phyloP scores from a whole-genome alignment of 805 yeast species.

The Myxozyma nipponensis region DNA sequence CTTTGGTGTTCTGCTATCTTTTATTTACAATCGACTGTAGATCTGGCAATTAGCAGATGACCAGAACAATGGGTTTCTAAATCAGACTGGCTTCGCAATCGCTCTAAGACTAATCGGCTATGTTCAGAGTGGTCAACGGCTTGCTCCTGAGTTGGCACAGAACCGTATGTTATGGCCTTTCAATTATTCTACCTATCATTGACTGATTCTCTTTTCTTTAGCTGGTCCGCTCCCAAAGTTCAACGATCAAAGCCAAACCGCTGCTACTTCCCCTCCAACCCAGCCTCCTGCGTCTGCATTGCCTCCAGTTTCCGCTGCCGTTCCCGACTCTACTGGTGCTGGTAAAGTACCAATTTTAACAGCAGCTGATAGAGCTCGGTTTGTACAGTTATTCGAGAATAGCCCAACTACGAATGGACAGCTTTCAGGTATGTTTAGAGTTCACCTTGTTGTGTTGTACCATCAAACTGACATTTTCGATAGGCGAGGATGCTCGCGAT shows the following conservation, averaged over 20 bases:
- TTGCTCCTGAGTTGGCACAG: constrained; percentile 52
- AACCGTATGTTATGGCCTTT: constrained; percentile 28
- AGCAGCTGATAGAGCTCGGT: constrained; percentile 38
- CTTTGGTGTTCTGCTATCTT: neutral
- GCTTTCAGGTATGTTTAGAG: constrained; percentile 9
- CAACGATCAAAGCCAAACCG: constrained; percentile 37
- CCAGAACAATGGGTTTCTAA: constrained; percentile 79
- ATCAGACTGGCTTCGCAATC: constrained; percentile 71
- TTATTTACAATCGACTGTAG: constrained; percentile 11
- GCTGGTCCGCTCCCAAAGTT: constrained; percentile 68
- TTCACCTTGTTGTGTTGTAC: neutral
- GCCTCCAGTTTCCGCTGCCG: neutral
- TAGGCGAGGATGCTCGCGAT: constrained; percentile 67
- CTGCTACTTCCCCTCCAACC: too few species aligned
- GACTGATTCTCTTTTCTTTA: constrained; percentile 20
- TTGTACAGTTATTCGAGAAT: constrained; percentile 30
- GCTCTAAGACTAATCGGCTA: constrained; percentile 90
- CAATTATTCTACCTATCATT: neutral
- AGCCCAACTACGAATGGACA: constrained; percentile 9
- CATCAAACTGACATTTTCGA: neutral
- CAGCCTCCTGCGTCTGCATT: neutral
- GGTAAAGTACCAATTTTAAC: constrained; percentile 36
- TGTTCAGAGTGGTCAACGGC: constrained; percentile 68
- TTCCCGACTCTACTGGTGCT: too few species aligned
- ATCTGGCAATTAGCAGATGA: constrained; percentile 94